These are phyloP conservation scores for Ogataea angusta DNA, from an alignment of 805 yeast genomes.

Conservation along the genomic window DNA sequence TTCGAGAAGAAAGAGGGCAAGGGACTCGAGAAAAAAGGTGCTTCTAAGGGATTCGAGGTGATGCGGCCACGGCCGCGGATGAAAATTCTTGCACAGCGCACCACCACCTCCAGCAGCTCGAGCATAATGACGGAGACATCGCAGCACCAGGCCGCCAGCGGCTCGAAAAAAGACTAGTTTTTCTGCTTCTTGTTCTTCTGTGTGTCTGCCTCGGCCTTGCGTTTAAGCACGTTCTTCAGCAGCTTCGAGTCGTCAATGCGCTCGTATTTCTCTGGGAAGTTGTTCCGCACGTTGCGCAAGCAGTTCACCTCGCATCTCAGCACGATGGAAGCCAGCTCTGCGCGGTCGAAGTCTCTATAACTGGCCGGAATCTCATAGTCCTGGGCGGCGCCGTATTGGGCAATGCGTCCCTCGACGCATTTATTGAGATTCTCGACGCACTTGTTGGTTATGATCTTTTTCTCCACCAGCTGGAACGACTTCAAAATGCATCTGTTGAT, in stretches of 20 bases:
- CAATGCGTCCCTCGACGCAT: conserved; percentile 36
- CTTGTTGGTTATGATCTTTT: conserved; percentile 43
- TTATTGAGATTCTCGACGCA: conserved; percentile 29
- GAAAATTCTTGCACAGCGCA: not conserved
- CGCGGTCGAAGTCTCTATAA: conserved; percentile 21
- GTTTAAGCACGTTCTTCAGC: conserved; percentile 55
- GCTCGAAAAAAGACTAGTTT: conserved; percentile 14
- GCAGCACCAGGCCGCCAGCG: conserved; percentile 1
- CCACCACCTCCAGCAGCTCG: not conserved
- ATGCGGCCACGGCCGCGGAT: conserved; percentile 26
- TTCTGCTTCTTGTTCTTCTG: conserved; percentile 28
- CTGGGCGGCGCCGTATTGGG: conserved; percentile 37
- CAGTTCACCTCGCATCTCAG: conserved; percentile 54
- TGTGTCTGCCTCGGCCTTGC: conserved; percentile 35
- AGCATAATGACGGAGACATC: too few relatives aligned
- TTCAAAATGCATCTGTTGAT: conserved; percentile 55
- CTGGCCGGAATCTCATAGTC: conserved; percentile 17
- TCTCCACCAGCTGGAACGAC: conserved; percentile 57
- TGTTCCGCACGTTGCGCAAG: conserved; percentile 37
- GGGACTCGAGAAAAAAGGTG: too few relatives aligned
- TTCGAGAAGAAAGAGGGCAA: conserved; percentile 1
- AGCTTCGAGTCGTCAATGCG: conserved; percentile 59
- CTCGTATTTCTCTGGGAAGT: conserved; percentile 33
- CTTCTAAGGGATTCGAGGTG: conserved; percentile 27
- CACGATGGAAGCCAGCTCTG: conserved; percentile 52